Base-by-base conservation (phyloP, 176 grass and related monocot species). In the Ananas comosus region DNA sequence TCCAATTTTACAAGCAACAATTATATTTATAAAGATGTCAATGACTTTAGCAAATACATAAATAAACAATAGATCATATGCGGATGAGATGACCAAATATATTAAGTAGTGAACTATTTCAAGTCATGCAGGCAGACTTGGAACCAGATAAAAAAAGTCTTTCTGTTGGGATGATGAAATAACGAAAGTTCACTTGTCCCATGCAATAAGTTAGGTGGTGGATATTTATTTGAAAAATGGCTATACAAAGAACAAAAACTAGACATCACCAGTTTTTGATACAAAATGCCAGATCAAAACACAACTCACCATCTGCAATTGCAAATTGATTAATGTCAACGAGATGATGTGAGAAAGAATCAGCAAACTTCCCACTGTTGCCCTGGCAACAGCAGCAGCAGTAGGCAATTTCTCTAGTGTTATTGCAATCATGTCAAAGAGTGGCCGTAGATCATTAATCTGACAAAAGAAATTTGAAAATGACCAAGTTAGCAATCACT, bases 321-420 rank as follows among this genome's bases (percentile, higher is more conserved):
- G 79, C 9, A 82, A 88, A 9, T 84, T 75, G 29, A 81, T 67
- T 49, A 80, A 82, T 81, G 89, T 87, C 87, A 99, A 82, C 2
- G 94, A 99, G 82, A 88, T 81, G 66, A 91, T 91, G 64, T 99
- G 89, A 53, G 89, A 85, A 83, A 99, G 84, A 73, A 99, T 90
- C 75, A 99, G 73, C 79, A 90, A 85, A 80, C 89, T 93, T 76
- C 94, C 90, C 72, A 93, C 79, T 0, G 74, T 88, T 77, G 94
- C 85, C 53, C 94, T 99, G 56, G 87, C 79, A 73, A 99, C 87
- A 56, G 80, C 71, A 76, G 77, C 74, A 61, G 78, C 75, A 67
- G 74, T 81, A 74, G 84, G 54, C 58, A 91, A 82, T 72, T 93
- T 96, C 77, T 96, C 93, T 63, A 91, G 66, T 66, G 86, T 87